Conservation (phyloP, 305 asterid genomes). For the Coffea humblotiana region DNA sequence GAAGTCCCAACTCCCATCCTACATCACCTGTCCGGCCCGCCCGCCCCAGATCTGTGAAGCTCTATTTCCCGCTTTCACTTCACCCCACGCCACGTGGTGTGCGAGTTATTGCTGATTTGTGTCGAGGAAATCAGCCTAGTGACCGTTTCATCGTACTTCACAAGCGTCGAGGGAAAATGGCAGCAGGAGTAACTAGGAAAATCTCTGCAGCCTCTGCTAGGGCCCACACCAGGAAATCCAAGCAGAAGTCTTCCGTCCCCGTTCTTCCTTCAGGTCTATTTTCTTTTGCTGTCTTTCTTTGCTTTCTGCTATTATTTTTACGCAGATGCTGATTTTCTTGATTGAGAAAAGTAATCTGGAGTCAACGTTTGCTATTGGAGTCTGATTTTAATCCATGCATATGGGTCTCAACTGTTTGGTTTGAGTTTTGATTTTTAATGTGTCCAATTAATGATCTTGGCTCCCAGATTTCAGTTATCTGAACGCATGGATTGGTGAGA, state of each 20-base stretch:
- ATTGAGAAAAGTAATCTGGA: neutral
- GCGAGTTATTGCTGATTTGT: too few relatives aligned
- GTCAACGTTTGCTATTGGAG: neutral
- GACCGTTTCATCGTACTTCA: too few relatives aligned
- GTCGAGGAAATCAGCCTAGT: too few relatives aligned
- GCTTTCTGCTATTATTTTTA: neutral
- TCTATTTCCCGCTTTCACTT: too few relatives aligned
- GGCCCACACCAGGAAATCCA: constrained; percentile 77
- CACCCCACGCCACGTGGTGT: too few relatives aligned
- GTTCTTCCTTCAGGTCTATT: constrained; percentile 48
- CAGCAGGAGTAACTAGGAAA: constrained; percentile 57
- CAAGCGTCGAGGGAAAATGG: constrained; percentile 35
- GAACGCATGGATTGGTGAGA: neutral
- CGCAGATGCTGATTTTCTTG: constrained; percentile 4
- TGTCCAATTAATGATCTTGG: neutral
- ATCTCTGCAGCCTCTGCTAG: constrained; percentile 92
- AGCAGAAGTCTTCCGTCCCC: constrained; percentile 30
- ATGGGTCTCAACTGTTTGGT: neutral
- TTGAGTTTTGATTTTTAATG: neutral
- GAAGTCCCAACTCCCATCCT: too few relatives aligned
- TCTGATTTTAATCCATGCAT: neutral
- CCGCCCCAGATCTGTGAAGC: too few relatives aligned
- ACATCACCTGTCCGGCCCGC: too few relatives aligned
- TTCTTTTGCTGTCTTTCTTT: neutral
- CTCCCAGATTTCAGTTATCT: neutral